Evolutionary conservation across 768 basidiomycete genomes (phyloP), one percentile per base, ranked within the genome.

Genomic region (Leccinum subgranulosum): DNA sequence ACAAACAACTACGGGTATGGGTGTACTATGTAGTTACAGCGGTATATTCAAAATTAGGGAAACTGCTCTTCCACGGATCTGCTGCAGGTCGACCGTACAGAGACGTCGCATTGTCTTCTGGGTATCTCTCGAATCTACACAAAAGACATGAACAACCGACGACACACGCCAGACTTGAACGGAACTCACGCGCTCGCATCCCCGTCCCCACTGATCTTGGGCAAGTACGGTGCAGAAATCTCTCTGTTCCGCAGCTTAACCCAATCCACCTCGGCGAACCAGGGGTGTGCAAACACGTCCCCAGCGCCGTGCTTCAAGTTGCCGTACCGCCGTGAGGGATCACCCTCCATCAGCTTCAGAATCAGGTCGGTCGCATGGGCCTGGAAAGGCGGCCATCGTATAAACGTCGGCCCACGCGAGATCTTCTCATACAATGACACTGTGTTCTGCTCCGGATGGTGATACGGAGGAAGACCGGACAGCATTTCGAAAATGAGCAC

Each of bases 401-500:
- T 87, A 62, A 74, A 82, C 21, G 80, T 71, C 17, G 91, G 87
- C 34, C 93, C 90, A 50, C 79, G 75, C 47, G 88, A 80, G 64
- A 99, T 98, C 74, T 90, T 90, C 73, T 97, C 93, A 73, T 99
- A 98, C 43, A 98, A 81, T 46, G 84, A 77, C 65, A 95, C 84
- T 21, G 91, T 95, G 67, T 93, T 91, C 49, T 79, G 84, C 68
- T 93, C 92, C 25, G 82, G 77, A 71, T 91, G 88, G 74, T 97
- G 95, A 77, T 94, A 98, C 0, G 97, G 97, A 27, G 95, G 93
- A 27, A 90, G 86, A 8, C 97, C 97, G 0, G 91, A 94, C 46
- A 99, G 82, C 95, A 98, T 98, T 74, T 99, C 97, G 70, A 90
- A 99, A 55, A 95, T 90, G 59, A 99, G 85, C 54, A 99, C 92